These are phyloP conservation scores for Artemisia argyi DNA, from an alignment of 129 eudicot genomes.

Conservation along the genomic window DNA sequence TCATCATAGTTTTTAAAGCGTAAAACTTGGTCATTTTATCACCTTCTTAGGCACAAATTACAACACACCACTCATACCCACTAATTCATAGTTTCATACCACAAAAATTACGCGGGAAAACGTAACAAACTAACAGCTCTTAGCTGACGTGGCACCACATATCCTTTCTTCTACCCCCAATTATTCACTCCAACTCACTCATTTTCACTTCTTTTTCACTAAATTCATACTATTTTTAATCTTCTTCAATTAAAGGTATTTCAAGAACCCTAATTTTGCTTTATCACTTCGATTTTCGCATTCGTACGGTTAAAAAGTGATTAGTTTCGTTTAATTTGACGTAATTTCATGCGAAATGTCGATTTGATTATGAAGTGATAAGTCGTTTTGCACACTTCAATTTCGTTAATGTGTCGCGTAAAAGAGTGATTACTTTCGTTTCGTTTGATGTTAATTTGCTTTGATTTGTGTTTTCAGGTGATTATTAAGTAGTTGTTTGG, in stretches of 20 bases:
- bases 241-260: slow-evolving; percentile 24
- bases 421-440: slow-evolving; percentile 8
- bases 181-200: slow-evolving; percentile 20
- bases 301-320: slow-evolving; percentile 2
- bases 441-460: slow-evolving; percentile 13
- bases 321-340: not conserved
- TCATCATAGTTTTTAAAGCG: too few species aligned
- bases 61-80: not conserved
- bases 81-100: slow-evolving; percentile 2
- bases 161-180: not conserved
- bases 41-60: slow-evolving; percentile 8
- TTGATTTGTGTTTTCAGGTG: slow-evolving; percentile 25
- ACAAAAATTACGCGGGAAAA: slow-evolving; percentile 21
- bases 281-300: not conserved
- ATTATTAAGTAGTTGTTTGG: slow-evolving; percentile 20
- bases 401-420: slow-evolving; percentile 7
- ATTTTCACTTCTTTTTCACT: slow-evolving; percentile 5
- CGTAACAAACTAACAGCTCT: slow-evolving; percentile 38
- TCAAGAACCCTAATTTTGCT: slow-evolving; percentile 24
- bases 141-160: slow-evolving; percentile 30
- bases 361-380: slow-evolving; percentile 25
- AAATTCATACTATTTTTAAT: slow-evolving; percentile 7
- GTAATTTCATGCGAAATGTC: slow-evolving; percentile 15
- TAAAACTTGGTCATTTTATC: too few species aligned
- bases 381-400: slow-evolving; percentile 22